phyloP scores from a whole-genome alignment of 2,329 filamentous ascomycete genomes.

The Diaporthe amygdali region DNA sequence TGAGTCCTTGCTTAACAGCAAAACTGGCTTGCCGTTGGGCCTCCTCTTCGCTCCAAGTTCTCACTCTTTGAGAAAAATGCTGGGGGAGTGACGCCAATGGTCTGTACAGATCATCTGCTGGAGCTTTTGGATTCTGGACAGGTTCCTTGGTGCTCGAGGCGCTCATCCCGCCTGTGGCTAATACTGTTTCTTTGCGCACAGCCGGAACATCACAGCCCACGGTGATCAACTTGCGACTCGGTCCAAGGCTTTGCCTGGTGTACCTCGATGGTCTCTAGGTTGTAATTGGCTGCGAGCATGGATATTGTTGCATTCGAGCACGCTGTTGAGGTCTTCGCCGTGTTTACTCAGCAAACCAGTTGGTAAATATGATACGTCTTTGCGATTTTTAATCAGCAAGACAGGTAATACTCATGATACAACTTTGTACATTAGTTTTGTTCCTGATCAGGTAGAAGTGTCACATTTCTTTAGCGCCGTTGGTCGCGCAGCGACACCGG shows the following conservation, averaged over 20 bases:
- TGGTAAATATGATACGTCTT: not conserved
- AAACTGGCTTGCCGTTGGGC: not conserved
- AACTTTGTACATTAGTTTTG: not conserved
- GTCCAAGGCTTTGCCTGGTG: not conserved
- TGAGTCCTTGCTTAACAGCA: conserved; percentile 9
- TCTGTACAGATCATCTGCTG: not conserved
- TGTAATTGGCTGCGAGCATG: not conserved
- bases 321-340: not conserved
- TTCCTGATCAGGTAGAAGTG: not conserved
- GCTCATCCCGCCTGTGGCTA: not conserved
- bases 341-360: not conserved
- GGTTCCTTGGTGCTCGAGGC: not conserved
- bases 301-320: not conserved
- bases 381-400: not conserved
- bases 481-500: not conserved
- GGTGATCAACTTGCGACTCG: not conserved
- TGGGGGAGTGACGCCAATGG: too few relatives aligned
- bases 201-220: not conserved
- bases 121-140: not conserved
- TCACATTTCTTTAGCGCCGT: not conserved
- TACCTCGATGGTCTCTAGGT: not conserved
- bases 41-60: not conserved
- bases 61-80: not conserved
- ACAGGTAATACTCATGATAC: not conserved
- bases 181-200: not conserved